Conservation (phyloP, 345 rosid genomes). For the Syzygium aromaticum region DNA sequence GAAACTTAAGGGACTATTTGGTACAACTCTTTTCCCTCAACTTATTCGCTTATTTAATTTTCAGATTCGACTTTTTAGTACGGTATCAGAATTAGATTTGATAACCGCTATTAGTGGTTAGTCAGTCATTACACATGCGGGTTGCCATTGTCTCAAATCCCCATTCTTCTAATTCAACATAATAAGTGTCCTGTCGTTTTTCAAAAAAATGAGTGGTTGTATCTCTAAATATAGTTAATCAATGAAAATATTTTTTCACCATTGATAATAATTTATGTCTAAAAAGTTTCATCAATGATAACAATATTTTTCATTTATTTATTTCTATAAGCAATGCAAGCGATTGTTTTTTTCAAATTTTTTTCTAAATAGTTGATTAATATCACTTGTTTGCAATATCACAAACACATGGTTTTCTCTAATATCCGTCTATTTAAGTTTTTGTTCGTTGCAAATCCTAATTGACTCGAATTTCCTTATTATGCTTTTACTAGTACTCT, state of each 20-base stretch:
- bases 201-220: neutral
- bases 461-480: neutral
- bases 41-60: neutral
- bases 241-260: too few species aligned
- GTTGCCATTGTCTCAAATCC: neutral
- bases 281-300: neutral
- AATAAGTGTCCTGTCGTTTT: too few species aligned
- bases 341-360: fast-evolving
- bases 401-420: neutral
- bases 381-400: neutral
- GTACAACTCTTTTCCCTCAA: neutral
- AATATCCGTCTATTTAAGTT: neutral
- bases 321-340: neutral
- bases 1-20: neutral
- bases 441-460: neutral
- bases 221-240: neutral
- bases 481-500: neutral
- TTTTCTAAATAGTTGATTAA: neutral
- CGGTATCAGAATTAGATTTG: neutral
- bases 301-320: neutral
- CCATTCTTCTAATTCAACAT: neutral
- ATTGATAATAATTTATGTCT: neutral
- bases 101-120: neutral
- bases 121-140: neutral
- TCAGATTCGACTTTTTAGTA: neutral